phyloP scores from a whole-genome alignment of 2,329 filamentous ascomycete genomes.

The Nannizzia gypsea region DNA sequence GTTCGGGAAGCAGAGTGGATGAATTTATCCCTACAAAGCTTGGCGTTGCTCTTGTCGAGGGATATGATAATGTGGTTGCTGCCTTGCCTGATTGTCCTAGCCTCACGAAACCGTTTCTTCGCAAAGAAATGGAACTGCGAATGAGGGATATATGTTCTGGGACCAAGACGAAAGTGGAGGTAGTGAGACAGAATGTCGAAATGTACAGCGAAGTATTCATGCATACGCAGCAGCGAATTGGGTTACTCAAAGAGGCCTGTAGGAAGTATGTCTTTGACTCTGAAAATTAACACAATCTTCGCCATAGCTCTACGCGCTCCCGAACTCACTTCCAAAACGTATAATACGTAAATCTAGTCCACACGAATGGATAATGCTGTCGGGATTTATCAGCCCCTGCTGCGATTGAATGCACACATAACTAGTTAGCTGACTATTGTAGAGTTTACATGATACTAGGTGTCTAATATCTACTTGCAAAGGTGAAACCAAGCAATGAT shows the following conservation, averaged over 20 bases:
- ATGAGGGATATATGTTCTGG: slow-evolving; percentile 97
- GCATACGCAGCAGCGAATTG: slow-evolving; percentile 65
- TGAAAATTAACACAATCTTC: background rate
- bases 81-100: slow-evolving; percentile 55
- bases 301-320: background rate
- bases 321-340: no score
- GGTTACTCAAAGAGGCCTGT: slow-evolving; percentile 48
- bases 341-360: no score
- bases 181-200: slow-evolving; percentile 70
- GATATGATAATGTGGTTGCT: slow-evolving; percentile 87
- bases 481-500: no score
- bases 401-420: no score
- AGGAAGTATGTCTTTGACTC: slow-evolving; percentile 42
- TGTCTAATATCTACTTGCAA: no score
- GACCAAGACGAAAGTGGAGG: slow-evolving; percentile 56
- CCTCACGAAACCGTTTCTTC: slow-evolving; percentile 85
- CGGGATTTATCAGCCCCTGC: no score
- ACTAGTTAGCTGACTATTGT: no score
- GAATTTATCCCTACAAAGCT: slow-evolving; percentile 90
- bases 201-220: slow-evolving; percentile 81
- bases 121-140: slow-evolving; percentile 94
- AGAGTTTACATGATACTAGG: no score
- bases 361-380: no score
- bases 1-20: slow-evolving; percentile 45
- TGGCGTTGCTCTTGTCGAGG: slow-evolving; percentile 81